These are phyloP conservation scores for Lepidium didymum DNA, from an alignment of 345 rosid species.

Conservation along the genomic window DNA sequence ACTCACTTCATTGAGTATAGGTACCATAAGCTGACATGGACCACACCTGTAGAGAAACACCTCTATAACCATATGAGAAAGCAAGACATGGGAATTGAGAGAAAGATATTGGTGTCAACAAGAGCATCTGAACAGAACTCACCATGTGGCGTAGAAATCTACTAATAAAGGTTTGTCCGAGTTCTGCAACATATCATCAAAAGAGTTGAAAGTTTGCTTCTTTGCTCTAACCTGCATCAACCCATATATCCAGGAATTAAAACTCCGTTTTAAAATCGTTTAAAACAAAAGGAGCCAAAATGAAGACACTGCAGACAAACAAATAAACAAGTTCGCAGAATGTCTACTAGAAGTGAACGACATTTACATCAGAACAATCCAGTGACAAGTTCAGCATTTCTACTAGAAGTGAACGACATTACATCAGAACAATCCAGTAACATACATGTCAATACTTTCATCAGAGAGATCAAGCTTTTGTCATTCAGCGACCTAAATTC, in stretches of 20 bases:
- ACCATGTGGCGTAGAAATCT: conserved; percentile 93
- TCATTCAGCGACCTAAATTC: too few species aligned
- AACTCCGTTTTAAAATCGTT: background rate
- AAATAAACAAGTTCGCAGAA: background rate
- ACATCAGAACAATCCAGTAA: background rate
- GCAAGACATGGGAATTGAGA: background rate
- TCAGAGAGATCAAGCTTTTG: background rate
- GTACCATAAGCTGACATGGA: conserved; percentile 89
- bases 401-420: background rate
- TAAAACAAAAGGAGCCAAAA: background rate
- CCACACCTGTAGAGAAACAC: conserved; percentile 62
- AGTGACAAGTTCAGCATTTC: background rate
- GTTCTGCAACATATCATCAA: conserved; percentile 64
- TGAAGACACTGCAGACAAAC: background rate
- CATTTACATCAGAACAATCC: background rate
- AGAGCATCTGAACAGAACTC: background rate
- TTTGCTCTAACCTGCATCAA: conserved; percentile 50
- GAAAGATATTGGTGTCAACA: background rate
- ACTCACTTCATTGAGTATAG: conserved; percentile 72
- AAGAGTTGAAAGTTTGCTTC: conserved; percentile 64
- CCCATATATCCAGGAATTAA: background rate
- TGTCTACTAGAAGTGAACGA: background rate
- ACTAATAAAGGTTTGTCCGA: conserved; percentile 74
- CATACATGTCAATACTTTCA: background rate
- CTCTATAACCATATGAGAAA: background rate